A percentile compares a stretch with the other conserved stretches of the same genome.
These are phyloP conservation scores for Mallotus japonicus DNA, from an alignment of 441 rosid genomes.

Conservation along the genomic window DNA sequence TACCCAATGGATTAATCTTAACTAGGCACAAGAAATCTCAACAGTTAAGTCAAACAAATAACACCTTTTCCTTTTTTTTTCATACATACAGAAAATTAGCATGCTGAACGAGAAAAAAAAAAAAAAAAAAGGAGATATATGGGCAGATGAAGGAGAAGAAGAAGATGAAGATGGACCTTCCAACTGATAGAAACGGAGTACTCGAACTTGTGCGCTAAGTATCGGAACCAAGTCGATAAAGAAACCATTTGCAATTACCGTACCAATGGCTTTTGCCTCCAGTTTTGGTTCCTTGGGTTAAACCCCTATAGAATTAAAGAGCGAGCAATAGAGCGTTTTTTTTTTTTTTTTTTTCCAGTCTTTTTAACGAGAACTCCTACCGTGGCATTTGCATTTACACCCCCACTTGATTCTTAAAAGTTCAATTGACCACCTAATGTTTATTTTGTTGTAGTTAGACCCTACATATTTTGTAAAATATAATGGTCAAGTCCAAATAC, in stretches of 20 bases:
- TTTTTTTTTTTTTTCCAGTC: no score
- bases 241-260: constrained; percentile 50
- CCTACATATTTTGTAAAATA: no score
- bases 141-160: not conserved
- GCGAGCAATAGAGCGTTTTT: not conserved
- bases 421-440: no score
- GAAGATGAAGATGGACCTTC: constrained; percentile 47
- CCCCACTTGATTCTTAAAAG: no score
- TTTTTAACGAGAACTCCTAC: not conserved
- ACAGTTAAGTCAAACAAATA: not conserved
- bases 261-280: not conserved
- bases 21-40: not conserved
- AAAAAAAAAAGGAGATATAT: not conserved
- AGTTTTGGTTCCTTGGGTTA: not conserved
- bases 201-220: constrained; percentile 60
- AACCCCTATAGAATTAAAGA: not conserved
- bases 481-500: no score
- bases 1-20: not conserved
- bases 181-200: constrained; percentile 59
- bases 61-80: not conserved
- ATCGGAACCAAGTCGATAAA: constrained; percentile 71
- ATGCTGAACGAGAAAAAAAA: constrained; percentile 7
- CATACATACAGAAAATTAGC: not conserved
- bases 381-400: not conserved
- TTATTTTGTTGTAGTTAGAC: no score